Evolutionary conservation across 2,329 filamentous ascomycete species (phyloP), one percentile per base, ranked within the genome.

Genomic region (Pseudocercospora eumusae): DNA sequence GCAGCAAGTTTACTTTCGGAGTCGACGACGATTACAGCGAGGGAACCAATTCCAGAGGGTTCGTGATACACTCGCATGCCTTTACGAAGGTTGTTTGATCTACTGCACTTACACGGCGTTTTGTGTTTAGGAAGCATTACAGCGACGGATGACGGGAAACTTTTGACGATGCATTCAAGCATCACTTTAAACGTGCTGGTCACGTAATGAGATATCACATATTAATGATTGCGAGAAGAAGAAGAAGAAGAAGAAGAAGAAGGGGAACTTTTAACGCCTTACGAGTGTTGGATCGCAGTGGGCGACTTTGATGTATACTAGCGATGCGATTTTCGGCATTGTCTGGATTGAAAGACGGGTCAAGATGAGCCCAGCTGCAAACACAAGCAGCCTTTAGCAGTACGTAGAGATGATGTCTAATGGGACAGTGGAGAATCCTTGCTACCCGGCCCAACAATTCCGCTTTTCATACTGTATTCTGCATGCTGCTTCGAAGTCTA

Each of bases 191-290:
- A 56, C 56, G 33, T 62, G 60, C 60, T 62, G 60, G 60, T 56
- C 60, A 59, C 44, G 56, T 59, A 47, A 61, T 53, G 60, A 62
- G 60, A 62, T 56, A 56, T 50, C 49, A 55, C 50, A 62, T 50
- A 36, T 55, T 59, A 62, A 57, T 28, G 60, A 62, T 28, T 49
- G 60, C 23, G 44, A 20, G 47, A 60, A 20, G 55, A 36, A 23
- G n/a, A 57, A 23, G 55, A 36, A 31, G n/a, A n/a, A 20, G 47
- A 60, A 20, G 55, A 36, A 23, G n/a, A 57, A 23, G 55, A 36
- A 31, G n/a, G n/a, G n/a, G n/a, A n/a, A n/a, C n/a, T n/a, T 23
- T 40, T 45, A 27, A 52, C 27, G 44, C 25, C 27, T 52, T 52
- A 52, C 47, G 44, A 47, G 20, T 23, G 31, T 27, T 10, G 25